A percentile compares a stretch with the other conserved stretches of the same genome.
These are phyloP conservation scores for Ceratocystis destructans DNA, from an alignment of 2,329 filamentous ascomycete species.

Conservation along the genomic window DNA sequence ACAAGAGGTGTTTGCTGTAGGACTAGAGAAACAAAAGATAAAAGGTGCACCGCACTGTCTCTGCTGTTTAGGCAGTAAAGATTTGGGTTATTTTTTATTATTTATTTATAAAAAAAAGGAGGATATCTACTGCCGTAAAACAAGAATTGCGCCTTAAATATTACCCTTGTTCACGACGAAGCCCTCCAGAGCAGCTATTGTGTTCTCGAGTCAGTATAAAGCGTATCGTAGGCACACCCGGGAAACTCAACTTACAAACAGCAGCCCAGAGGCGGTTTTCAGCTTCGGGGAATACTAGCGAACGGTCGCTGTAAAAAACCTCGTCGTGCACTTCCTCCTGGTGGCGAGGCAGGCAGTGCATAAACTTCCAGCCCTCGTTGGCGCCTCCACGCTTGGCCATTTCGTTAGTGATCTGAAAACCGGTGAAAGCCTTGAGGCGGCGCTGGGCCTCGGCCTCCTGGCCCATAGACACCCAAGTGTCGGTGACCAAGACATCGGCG, in stretches of 20 bases:
- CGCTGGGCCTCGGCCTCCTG: constrained; percentile 75
- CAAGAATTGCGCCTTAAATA: constrained; percentile 32
- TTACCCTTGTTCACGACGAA: constrained; percentile 93
- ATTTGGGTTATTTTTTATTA: no score
- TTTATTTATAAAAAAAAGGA: not conserved
- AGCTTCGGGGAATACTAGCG: constrained; percentile 82
- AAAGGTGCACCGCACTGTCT: no score
- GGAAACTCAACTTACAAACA: constrained; percentile 42
- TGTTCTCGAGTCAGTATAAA: constrained; percentile 10
- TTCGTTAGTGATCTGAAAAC: constrained; percentile 83
- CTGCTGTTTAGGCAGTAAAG: no score
- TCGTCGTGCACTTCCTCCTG: constrained; percentile 86
- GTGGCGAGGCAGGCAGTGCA: constrained; percentile 93
- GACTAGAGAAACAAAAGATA: not conserved
- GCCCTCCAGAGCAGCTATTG: constrained; percentile 59
- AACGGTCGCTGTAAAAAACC: constrained; percentile 78
- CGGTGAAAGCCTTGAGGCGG: constrained; percentile 66
- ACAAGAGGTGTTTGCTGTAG: not conserved
- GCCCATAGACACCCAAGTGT: constrained; percentile 98
- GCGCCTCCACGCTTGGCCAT: constrained; percentile 74
- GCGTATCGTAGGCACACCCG: not conserved
- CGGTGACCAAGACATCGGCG: constrained; percentile 83
- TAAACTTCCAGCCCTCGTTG: constrained; percentile 86
- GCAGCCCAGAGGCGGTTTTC: constrained; percentile 92
- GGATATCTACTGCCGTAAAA: not conserved